phyloP scores from a whole-genome alignment of 106 monocot species.

The Gastrodia elata region DNA sequence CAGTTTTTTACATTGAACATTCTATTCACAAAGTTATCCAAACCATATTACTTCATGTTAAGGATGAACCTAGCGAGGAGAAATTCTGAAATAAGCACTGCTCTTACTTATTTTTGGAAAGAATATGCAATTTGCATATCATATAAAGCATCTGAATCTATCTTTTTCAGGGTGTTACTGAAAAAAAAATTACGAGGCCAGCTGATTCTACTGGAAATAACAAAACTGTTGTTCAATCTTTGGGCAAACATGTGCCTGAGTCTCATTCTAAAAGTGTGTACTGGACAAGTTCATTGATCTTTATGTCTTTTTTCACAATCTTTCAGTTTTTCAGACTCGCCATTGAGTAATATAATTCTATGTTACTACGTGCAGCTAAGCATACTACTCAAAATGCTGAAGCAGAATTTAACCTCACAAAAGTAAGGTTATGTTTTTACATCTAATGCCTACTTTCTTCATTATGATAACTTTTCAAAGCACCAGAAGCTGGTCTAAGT shows the following conservation, averaged over 20 bases:
- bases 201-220: not conserved
- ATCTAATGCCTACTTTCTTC: conserved; percentile 1
- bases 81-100: not conserved
- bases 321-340: not conserved
- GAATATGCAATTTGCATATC: not conserved
- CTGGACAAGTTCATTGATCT: not conserved
- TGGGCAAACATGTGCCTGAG: not conserved
- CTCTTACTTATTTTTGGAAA: not conserved
- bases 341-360: conserved; percentile 5
- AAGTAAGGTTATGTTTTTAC: conserved; percentile 4
- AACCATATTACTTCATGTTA: not conserved
- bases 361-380: conserved; percentile 6
- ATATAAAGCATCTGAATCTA: conserved; percentile 8
- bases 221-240: not conserved
- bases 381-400: not conserved
- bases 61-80: not conserved
- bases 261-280: not conserved
- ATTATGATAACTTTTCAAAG: conserved; percentile 1
- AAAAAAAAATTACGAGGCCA: not conserved
- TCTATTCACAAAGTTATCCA: not conserved
- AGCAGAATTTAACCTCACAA: not conserved
- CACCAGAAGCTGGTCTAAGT: not conserved
- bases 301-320: not conserved
- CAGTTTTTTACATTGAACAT: not conserved
- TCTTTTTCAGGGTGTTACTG: conserved; percentile 1